A percentile compares a stretch with the other conserved stretches of the same genome.
phyloP scores from a whole-genome alignment of 225 moss, liverwort and hornwort genomes.

The Polytrichum formosum region DNA sequence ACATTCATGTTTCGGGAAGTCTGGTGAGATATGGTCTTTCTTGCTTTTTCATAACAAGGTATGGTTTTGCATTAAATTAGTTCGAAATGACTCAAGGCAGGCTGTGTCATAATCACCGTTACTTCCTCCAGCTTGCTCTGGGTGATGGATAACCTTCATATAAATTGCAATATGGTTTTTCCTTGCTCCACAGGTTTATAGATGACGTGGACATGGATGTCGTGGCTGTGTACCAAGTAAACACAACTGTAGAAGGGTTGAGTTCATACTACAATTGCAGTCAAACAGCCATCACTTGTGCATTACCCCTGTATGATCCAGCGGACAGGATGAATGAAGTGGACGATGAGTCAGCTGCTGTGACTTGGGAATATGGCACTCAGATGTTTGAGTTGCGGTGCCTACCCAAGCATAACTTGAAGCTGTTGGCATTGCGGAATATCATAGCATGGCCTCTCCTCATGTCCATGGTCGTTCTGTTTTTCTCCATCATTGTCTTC shows the following conservation, averaged over 20 bases:
- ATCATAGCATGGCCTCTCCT: constrained; percentile 76
- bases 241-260: constrained; percentile 1
- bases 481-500: constrained; percentile 51
- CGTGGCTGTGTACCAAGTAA: constrained; percentile 30
- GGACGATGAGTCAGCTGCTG: constrained; percentile 10
- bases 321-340: constrained; percentile 3
- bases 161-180: neutral
- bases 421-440: constrained; percentile 34
- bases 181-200: constrained; percentile 13
- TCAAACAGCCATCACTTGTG: constrained; percentile 7
- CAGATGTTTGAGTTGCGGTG: constrained; percentile 58
- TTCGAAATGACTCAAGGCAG: too few species aligned
- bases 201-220: constrained; percentile 68
- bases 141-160: too few species aligned
- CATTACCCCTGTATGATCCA: constrained; percentile 37
- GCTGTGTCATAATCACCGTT: too few species aligned
- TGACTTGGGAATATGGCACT: constrained; percentile 43
- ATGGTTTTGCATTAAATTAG: too few species aligned
- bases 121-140: too few species aligned
- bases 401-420: constrained; percentile 31
- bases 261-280: constrained; percentile 37
- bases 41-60: too few species aligned
- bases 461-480: constrained; percentile 49
- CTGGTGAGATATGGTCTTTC: too few species aligned
- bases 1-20: too few species aligned